Percentiles rank a stretch among this genome's conserved stretches.
Evolutionary conservation across 2,329 filamentous ascomycete species (phyloP).

Genomic region (Lomentospora prolificans): DNA sequence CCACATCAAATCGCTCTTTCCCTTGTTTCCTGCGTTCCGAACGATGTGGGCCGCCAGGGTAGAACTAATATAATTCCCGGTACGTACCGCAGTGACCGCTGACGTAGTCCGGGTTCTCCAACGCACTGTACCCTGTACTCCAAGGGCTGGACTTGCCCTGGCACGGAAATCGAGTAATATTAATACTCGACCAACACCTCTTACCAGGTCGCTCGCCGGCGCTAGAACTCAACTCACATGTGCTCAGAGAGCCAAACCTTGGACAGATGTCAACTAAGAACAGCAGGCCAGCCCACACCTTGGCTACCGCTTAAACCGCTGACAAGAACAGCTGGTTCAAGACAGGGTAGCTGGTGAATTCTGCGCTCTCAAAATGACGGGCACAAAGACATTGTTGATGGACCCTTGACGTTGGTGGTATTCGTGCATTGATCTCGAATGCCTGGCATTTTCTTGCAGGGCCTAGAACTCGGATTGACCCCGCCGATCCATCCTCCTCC

Average conservation of each 20-base stretch:
- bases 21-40: neutral
- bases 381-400: neutral
- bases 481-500: neutral
- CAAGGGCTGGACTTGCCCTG: no score
- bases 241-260: no score
- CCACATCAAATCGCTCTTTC: neutral
- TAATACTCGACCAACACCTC: no score
- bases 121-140: no score
- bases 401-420: neutral
- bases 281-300: neutral
- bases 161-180: no score
- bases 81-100: no score
- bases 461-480: neutral
- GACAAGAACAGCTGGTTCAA: neutral
- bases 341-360: neutral
- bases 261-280: neutral
- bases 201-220: no score
- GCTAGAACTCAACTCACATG: no score
- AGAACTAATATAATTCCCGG: no score
- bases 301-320: neutral
- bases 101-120: no score
- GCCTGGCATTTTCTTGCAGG: neutral
- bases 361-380: neutral
- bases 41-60: no score
- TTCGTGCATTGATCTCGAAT: neutral